phyloP scores from a whole-genome alignment of 192 early-diverging fungal genomes.

The Anaeromyces robustus region DNA sequence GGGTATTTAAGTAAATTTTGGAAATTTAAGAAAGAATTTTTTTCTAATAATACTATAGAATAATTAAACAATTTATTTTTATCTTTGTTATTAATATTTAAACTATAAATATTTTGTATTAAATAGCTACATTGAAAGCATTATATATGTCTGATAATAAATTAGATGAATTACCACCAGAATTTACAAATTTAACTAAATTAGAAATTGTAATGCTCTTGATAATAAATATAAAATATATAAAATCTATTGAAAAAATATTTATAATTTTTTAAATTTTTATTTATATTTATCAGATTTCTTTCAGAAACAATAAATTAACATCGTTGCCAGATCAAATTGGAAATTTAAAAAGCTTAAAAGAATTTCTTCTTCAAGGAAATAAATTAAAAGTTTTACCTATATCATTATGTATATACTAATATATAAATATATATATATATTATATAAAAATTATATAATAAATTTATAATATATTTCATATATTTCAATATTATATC shows the following conservation, averaged over 20 bases:
- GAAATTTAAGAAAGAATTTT: too few relatives aligned
- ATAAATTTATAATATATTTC: too few relatives aligned
- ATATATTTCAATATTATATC: too few relatives aligned
- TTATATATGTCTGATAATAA: background rate
- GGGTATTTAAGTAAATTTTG: background rate
- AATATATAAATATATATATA: too few relatives aligned
- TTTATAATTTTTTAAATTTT: too few relatives aligned
- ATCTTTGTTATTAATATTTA: too few relatives aligned
- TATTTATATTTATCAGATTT: background rate
- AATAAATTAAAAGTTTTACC: background rate
- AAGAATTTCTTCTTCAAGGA: background rate
- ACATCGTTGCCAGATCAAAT: background rate
- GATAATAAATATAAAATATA: background rate
- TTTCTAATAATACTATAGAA: too few relatives aligned
- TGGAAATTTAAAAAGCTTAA: background rate
- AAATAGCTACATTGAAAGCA: background rate
- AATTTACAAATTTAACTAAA: background rate
- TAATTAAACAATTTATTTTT: too few relatives aligned
- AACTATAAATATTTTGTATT: too few relatives aligned
- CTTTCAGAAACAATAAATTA: background rate
- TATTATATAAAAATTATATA: too few relatives aligned
- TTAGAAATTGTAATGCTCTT: background rate
- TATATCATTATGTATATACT: background rate
- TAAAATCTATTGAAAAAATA: too few relatives aligned
- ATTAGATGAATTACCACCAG: background rate